Conservation (phyloP, 2,329 filamentous ascomycete genomes). For the Trichoderma asperellum region DNA sequence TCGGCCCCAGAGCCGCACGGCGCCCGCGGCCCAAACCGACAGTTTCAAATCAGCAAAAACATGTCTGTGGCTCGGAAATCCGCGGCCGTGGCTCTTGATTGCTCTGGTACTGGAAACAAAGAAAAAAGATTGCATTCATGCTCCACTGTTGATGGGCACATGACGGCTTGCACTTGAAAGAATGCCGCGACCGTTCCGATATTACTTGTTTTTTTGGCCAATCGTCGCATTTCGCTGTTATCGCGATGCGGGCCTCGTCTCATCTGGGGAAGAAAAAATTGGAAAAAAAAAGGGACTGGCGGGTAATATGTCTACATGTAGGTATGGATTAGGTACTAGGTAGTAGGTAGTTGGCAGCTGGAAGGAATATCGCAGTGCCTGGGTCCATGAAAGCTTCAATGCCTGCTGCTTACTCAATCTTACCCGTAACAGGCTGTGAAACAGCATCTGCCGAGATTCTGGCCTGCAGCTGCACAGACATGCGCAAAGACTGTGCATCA, state of each 20-base stretch:
- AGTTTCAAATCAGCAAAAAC: not conserved
- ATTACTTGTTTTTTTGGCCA: not conserved
- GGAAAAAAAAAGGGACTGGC: too few relatives aligned
- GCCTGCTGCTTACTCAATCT: not conserved
- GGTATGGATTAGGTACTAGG: not conserved
- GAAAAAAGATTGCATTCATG: not conserved
- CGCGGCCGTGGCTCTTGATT: not conserved
- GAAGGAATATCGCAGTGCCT: too few relatives aligned
- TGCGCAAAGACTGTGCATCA: slow-evolving; percentile 9
- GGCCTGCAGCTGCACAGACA: slow-evolving; percentile 13
- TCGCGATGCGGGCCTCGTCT: not conserved
- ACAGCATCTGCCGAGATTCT: not conserved
- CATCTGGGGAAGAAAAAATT: not conserved
- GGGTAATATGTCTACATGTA: not conserved
- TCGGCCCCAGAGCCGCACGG: not conserved
- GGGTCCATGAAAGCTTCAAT: not conserved
- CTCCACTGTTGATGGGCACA: slow-evolving; percentile 17
- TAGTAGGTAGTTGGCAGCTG: not conserved
- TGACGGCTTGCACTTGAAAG: not conserved
- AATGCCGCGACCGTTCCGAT: not conserved
- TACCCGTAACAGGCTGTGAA: not conserved
- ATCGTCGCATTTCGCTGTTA: not conserved
- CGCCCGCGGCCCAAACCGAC: not conserved
- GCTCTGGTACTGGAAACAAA: not conserved
- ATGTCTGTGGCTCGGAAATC: not conserved